phyloP scores from a whole-genome alignment of 345 rosid species.

The Sapria himalayana region DNA sequence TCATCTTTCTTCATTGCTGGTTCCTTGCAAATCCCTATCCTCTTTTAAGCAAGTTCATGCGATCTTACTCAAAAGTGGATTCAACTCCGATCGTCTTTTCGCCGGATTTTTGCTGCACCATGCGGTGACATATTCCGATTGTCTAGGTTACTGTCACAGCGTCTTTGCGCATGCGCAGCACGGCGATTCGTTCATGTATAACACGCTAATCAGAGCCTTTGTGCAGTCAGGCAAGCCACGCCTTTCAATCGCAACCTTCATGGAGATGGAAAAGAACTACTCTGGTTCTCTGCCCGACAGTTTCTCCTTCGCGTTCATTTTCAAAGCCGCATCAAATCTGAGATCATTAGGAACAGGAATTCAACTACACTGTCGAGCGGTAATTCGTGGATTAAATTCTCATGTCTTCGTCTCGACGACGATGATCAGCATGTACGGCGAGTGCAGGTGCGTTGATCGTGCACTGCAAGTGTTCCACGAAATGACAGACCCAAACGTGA shows the following conservation, averaged over 20 bases:
- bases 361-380: slow-evolving; percentile 39
- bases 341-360: slow-evolving; percentile 23
- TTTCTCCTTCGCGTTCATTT: slow-evolving; percentile 41
- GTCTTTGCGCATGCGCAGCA: slow-evolving; percentile 22
- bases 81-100: slow-evolving; percentile 19
- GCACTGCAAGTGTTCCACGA: slow-evolving; percentile 38
- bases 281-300: slow-evolving; percentile 31
- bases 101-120: slow-evolving; percentile 40
- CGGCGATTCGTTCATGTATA: slow-evolving; percentile 61
- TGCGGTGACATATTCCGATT: slow-evolving; percentile 16
- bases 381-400: slow-evolving; percentile 18
- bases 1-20: slow-evolving; percentile 25
- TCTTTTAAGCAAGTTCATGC: slow-evolving; percentile 35
- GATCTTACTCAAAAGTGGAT: slow-evolving; percentile 22
- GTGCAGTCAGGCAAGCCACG: slow-evolving; percentile 26
- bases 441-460: slow-evolving; percentile 33
- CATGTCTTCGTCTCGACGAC: slow-evolving; percentile 67
- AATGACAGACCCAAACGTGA: slow-evolving; percentile 48
- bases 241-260: slow-evolving; percentile 19
- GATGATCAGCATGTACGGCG: slow-evolving; percentile 73
- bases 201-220: slow-evolving; percentile 43
- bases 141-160: slow-evolving; percentile 26
- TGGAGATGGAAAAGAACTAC: slow-evolving; percentile 22
- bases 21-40: slow-evolving; percentile 24
- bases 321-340: slow-evolving; percentile 37